Conservation (phyloP, 2,329 filamentous ascomycete species). For the Cladophialophora exuberans region DNA sequence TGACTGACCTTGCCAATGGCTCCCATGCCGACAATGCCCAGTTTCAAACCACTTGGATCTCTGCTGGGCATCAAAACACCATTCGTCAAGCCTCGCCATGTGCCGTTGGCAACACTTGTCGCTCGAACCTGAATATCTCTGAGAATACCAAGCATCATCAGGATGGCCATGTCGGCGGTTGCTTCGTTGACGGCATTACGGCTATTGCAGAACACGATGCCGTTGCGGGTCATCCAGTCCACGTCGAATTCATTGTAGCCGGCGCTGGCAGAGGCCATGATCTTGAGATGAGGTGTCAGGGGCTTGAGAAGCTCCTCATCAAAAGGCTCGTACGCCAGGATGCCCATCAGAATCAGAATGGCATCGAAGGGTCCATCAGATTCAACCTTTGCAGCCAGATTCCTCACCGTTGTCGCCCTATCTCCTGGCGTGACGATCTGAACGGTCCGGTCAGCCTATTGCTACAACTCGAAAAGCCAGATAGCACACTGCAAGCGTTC, state of each 20-base stretch:
- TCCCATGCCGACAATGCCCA: neutral
- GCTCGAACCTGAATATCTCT: constrained; percentile 50
- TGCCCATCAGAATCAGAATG: constrained; percentile 54
- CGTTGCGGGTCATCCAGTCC: constrained; percentile 62
- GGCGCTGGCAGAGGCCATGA: constrained; percentile 49
- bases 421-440: too few species aligned
- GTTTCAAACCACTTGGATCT: neutral
- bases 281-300: constrained; percentile 47
- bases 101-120: constrained; percentile 40
- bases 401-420: neutral
- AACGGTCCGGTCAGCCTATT: neutral
- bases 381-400: neutral
- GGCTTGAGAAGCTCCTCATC: constrained; percentile 47
- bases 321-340: constrained; percentile 53
- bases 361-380: constrained; percentile 48
- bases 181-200: constrained; percentile 58
- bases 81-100: too few species aligned
- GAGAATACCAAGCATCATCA: constrained; percentile 50
- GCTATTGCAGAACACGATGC: constrained; percentile 59
- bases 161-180: constrained; percentile 55
- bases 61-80: neutral
- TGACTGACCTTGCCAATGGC: neutral
- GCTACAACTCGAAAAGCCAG: neutral
- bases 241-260: constrained; percentile 67
- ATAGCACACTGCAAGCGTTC: too few species aligned